A percentile compares a stretch with the other conserved stretches of the same genome.
Conservation (phyloP, 257 asterid genomes). For the Verbena officinalis region DNA sequence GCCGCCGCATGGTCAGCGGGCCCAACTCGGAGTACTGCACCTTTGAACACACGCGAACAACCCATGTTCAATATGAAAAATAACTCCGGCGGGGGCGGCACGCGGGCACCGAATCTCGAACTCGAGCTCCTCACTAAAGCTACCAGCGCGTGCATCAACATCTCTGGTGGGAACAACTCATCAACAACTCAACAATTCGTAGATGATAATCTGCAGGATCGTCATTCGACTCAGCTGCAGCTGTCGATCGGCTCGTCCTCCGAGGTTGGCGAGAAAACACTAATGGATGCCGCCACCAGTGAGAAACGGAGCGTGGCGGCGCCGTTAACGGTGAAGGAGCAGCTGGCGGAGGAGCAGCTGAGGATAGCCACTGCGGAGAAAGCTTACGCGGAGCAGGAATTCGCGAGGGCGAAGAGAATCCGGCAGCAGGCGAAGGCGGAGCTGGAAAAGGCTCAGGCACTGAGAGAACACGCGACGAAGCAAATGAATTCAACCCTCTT, state of each 20-base stretch:
- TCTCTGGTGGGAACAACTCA: conserved; percentile 26
- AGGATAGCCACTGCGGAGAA: conserved; percentile 64
- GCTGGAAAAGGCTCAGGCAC: conserved; percentile 57
- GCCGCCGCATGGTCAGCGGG: conserved; percentile 33
- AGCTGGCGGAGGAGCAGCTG: conserved; percentile 46
- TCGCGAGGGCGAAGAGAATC: conserved; percentile 70
- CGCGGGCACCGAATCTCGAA: conserved; percentile 54
- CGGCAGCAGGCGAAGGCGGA: conserved; percentile 77
- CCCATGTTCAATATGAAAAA: conserved; percentile 18
- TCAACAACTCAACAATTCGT: no score
- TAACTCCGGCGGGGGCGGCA: not conserved
- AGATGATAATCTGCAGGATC: no score
- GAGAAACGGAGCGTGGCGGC: conserved; percentile 30
- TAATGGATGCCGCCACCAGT: conserved; percentile 27
- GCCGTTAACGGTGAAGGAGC: conserved; percentile 32
- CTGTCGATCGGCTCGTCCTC: conserved; percentile 52
- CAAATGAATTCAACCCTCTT: conserved; percentile 53
- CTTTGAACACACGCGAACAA: conserved; percentile 12
- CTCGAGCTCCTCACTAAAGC: conserved; percentile 59
- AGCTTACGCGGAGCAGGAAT: conserved; percentile 74
- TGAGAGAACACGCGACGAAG: conserved; percentile 60
- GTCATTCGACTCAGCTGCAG: conserved; percentile 44
- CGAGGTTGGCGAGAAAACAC: conserved; percentile 30
- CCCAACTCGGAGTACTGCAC: not conserved
- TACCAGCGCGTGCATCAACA: not conserved